Percentiles rank a stretch among this genome's conserved stretches.
Evolutionary conservation across 108 stramenopile species (phyloP).

Genomic region (Cylindrotheca fusiformis): DNA sequence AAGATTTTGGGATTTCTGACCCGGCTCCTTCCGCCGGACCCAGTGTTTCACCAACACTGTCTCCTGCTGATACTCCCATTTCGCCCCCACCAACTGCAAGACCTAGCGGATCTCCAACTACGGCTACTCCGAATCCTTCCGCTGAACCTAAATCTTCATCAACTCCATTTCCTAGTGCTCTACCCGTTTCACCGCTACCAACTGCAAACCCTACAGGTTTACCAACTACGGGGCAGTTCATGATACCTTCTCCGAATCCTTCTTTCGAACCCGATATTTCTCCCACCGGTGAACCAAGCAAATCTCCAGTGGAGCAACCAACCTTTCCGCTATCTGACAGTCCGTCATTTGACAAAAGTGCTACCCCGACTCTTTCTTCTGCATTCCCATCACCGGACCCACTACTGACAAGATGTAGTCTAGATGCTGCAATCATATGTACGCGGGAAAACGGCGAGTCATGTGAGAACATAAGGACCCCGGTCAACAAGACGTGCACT

Average conservation of each 20-base stretch:
- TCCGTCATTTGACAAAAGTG: no score
- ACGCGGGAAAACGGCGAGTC: conserved; percentile 5
- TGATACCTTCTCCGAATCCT: conserved; percentile 6
- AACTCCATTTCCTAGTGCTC: no score
- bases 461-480: conserved; percentile 10
- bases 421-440: conserved; percentile 22
- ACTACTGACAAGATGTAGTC: neutral
- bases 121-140: neutral
- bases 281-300: neutral
- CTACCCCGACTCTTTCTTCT: no score
- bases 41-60: neutral
- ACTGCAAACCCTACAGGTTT: neutral
- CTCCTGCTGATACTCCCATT: no score
- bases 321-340: no score
- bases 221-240: neutral
- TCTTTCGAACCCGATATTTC: conserved; percentile 1
- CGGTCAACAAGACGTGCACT: conserved; percentile 8
- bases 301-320: conserved; percentile 1
- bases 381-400: conserved; percentile 8
- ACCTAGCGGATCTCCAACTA: no score
- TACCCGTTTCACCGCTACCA: neutral
- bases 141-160: neutral
- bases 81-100: no score
- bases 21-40: neutral
- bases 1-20: no score